Evolutionary conservation across 1,139 yeast genomes (phyloP).

Genomic region (Pichia sp.): DNA sequence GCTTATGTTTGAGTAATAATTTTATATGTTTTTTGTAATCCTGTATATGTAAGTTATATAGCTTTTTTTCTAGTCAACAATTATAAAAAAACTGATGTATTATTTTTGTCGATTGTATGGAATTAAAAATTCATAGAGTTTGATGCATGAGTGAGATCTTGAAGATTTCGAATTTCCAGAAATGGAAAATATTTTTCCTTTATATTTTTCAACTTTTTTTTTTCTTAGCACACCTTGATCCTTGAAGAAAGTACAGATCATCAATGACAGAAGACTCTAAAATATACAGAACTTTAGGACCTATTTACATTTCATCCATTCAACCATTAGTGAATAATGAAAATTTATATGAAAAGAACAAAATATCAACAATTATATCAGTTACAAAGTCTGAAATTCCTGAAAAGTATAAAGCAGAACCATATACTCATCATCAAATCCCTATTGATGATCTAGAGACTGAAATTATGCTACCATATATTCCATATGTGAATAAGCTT

Average conservation of each 20-base stretch:
- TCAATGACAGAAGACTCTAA: constrained; percentile 13
- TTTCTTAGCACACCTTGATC: background rate
- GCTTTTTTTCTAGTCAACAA: background rate
- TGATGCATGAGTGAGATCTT: too few relatives aligned
- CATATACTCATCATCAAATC: constrained; percentile 54
- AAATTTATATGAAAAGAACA: constrained; percentile 38
- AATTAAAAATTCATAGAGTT: too few relatives aligned
- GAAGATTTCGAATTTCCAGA: background rate
- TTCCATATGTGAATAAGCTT: constrained; percentile 56
- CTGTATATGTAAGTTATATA: background rate
- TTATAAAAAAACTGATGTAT: too few relatives aligned
- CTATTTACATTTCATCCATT: constrained; percentile 54
- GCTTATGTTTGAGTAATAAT: background rate
- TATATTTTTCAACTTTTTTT: background rate
- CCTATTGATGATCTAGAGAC: constrained; percentile 61
- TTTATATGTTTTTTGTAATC: background rate
- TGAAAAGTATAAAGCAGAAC: constrained; percentile 34
- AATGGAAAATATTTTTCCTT: background rate
- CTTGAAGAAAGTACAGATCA: too few relatives aligned
- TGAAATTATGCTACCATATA: constrained; percentile 56
- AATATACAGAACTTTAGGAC: constrained; percentile 52
- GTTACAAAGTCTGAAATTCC: constrained; percentile 61
- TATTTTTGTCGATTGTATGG: too few relatives aligned
- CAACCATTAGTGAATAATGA: constrained; percentile 43
- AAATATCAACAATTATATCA: constrained; percentile 65